These are phyloP conservation scores for Tanacetum coccineum DNA, from an alignment of 129 eudicot genomes.

Conservation along the genomic window DNA sequence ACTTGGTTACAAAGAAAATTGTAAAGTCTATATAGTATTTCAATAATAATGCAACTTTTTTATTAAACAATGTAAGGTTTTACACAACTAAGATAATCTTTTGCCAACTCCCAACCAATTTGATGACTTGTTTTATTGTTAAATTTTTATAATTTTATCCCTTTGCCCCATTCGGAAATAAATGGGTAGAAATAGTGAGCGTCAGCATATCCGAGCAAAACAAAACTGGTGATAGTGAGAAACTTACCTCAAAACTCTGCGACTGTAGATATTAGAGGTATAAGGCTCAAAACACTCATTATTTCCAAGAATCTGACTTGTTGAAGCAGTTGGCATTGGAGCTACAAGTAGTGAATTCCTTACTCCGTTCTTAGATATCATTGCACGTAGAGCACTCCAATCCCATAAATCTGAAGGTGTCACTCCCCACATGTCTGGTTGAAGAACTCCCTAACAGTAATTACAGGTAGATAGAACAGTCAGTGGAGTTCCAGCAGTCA, in stretches of 20 bases:
- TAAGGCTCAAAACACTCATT: constrained; percentile 98
- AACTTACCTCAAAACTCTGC: constrained; percentile 81
- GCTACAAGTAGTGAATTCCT: constrained; percentile 95
- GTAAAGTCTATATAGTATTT: too few relatives aligned
- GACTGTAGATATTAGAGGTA: constrained; percentile 91
- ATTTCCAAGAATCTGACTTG: constrained; percentile 97
- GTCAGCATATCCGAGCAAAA: not conserved
- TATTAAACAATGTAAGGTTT: too few relatives aligned
- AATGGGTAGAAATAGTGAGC: too few relatives aligned
- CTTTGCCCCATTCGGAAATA: too few relatives aligned
- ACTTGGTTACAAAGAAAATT: constrained; percentile 14
- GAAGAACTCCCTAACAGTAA: constrained; percentile 68
- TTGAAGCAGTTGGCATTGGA: constrained; percentile 99
- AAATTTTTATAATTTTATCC: too few relatives aligned
- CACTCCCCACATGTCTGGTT: constrained; percentile 99
- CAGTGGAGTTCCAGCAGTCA: not conserved
- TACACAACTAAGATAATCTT: too few relatives aligned
- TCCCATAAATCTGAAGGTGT: constrained; percentile 86
- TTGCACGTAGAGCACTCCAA: constrained; percentile 69
- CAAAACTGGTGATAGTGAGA: not conserved
- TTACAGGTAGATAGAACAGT: not conserved
- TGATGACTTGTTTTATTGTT: too few relatives aligned
- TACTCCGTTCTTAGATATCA: constrained; percentile 64
- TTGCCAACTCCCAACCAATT: too few relatives aligned
- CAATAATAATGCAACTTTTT: too few relatives aligned